Evolutionary conservation across 495 filamentous ascomycete genomes (phyloP).

Genomic region (Aspergillus saccharolyticus): DNA sequence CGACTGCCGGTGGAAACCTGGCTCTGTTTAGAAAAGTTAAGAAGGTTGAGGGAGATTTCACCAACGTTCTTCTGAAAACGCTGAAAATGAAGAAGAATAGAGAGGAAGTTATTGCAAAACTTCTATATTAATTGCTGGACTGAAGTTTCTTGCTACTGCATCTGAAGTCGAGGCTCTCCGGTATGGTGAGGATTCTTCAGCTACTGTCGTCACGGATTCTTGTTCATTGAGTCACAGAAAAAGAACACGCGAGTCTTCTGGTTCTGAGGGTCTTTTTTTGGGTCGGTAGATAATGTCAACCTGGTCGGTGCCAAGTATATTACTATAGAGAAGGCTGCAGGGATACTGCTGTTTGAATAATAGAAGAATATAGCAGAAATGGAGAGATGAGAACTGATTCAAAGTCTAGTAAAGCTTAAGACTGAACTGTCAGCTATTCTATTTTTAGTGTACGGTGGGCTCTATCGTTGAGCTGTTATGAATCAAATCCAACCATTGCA

Average conservation of each 20-base stretch:
- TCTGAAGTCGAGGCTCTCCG: slow-evolving; percentile 34
- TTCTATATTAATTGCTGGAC: slow-evolving; percentile 33
- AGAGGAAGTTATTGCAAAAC: slow-evolving; percentile 33
- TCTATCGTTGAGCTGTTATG: slow-evolving; percentile 25
- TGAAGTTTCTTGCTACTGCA: slow-evolving; percentile 27
- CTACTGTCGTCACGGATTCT: slow-evolving; percentile 6
- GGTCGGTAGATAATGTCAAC: slow-evolving; percentile 26
- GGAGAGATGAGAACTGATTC: slow-evolving; percentile 27
- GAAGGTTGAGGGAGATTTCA: slow-evolving; percentile 38
- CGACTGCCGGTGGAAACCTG: slow-evolving; percentile 11
- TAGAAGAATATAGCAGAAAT: slow-evolving; percentile 24
- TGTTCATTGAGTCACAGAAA: slow-evolving; percentile 17
- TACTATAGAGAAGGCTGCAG: slow-evolving; percentile 36
- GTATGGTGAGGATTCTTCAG: slow-evolving; percentile 24
- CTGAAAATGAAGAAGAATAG: slow-evolving; percentile 30
- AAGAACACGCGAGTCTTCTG: slow-evolving; percentile 27
- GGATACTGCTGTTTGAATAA: slow-evolving; percentile 27
- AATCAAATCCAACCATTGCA: slow-evolving; percentile 7
- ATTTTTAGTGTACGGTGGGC: slow-evolving; percentile 30
- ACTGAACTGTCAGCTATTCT: not conserved
- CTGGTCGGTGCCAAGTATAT: slow-evolving; percentile 33
- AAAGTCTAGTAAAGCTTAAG: slow-evolving; percentile 24
- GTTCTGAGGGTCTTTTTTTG: slow-evolving; percentile 29
- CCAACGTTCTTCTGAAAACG: slow-evolving; percentile 33
- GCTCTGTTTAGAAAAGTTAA: slow-evolving; percentile 26